Percentiles rank a stretch among this genome's conserved stretches.
These are phyloP conservation scores for Pittosporum tobira DNA, from an alignment of 129 eudicot genomes.

Conservation along the genomic window DNA sequence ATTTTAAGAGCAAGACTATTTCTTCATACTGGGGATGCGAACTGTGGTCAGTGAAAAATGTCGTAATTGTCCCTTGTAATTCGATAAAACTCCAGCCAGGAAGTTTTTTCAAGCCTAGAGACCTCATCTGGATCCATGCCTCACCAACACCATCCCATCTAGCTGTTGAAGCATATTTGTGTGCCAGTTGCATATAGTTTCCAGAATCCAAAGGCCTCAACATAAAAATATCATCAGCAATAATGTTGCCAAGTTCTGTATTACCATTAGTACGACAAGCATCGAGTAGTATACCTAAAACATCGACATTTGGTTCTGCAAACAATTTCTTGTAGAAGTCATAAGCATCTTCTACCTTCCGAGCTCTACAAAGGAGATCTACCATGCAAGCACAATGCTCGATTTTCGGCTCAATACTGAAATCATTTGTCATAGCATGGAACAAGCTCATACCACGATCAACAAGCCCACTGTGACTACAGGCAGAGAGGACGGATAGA, in stretches of 20 bases:
- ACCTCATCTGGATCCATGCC: constrained; percentile 78
- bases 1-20: constrained; percentile 37
- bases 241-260: constrained; percentile 38
- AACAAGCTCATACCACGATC: constrained; percentile 57
- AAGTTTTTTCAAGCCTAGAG: constrained; percentile 64
- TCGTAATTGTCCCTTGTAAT: constrained; percentile 51
- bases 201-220: constrained; percentile 57
- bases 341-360: constrained; percentile 64
- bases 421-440: constrained; percentile 44
- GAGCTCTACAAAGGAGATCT: constrained; percentile 84
- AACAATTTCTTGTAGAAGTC: constrained; percentile 46
- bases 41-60: constrained; percentile 58
- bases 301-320: constrained; percentile 49
- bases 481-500: constrained; percentile 58
- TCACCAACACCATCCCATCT: constrained; percentile 84
- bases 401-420: constrained; percentile 50
- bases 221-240: constrained; percentile 43
- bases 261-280: constrained; percentile 53
- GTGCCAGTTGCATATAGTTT: constrained; percentile 70
- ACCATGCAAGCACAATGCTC: constrained; percentile 85
- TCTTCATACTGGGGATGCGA: constrained; percentile 57
- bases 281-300: constrained; percentile 83
- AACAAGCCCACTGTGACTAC: constrained; percentile 83
- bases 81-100: constrained; percentile 97
- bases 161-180: constrained; percentile 64